Evolutionary conservation across 495 filamentous ascomycete species (phyloP).

Genomic region (Viridothelium virens): DNA sequence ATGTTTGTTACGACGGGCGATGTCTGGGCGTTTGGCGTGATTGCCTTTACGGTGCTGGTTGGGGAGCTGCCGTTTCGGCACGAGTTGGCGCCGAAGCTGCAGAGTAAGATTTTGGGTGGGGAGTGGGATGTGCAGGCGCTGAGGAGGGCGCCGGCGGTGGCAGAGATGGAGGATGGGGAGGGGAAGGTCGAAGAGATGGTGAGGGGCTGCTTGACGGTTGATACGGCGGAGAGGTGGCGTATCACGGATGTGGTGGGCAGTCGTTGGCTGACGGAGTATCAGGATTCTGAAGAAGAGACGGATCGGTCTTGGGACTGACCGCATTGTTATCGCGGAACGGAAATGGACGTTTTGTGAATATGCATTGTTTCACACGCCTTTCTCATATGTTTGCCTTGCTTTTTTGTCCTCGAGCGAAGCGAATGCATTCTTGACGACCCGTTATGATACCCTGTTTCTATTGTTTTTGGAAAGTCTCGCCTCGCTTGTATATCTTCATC

Average conservation of each 20-base stretch:
- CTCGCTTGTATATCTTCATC: not conserved
- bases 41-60: constrained; percentile 54
- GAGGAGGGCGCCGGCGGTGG: constrained; percentile 20
- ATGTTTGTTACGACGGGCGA: constrained; percentile 53
- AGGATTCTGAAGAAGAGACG: constrained; percentile 21
- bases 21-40: constrained; percentile 67
- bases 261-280: constrained; percentile 46
- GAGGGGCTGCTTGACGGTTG: constrained; percentile 35
- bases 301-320: not conserved
- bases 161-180: constrained; percentile 17
- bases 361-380: not conserved
- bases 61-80: constrained; percentile 64
- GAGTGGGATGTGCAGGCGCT: constrained; percentile 53
- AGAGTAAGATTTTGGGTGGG: constrained; percentile 52
- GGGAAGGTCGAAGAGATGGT: constrained; percentile 30
- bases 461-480: constrained; percentile 3
- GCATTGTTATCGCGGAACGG: not conserved
- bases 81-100: constrained; percentile 50
- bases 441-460: constrained; percentile 7
- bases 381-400: not conserved
- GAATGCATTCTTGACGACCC: constrained; percentile 11
- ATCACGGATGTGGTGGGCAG: constrained; percentile 43
- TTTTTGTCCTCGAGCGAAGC: not conserved
- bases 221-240: constrained; percentile 31
- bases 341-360: not conserved